Percentiles rank a stretch among this genome's conserved stretches.
phyloP scores from a whole-genome alignment of 345 rosid genomes.

The Syzygium aromaticum region DNA sequence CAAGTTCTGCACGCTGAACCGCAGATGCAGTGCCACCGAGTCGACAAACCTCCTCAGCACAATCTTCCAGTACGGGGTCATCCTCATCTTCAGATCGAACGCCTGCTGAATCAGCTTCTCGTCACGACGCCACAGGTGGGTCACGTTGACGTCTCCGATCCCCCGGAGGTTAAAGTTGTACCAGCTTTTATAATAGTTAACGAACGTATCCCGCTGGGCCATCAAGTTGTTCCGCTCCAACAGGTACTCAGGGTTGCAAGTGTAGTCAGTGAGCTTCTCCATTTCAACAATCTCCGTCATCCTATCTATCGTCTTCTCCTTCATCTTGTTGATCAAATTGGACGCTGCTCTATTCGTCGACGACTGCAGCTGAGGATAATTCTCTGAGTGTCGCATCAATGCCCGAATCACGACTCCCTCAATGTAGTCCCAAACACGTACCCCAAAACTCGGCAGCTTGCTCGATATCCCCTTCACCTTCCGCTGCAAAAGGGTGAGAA shows the following conservation, averaged over 20 bases:
- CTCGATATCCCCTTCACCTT: slow-evolving; percentile 12
- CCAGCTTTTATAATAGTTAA: not conserved
- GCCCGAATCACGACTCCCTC: slow-evolving; percentile 9
- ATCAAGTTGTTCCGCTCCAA: slow-evolving; percentile 11
- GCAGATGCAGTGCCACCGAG: slow-evolving; percentile 11
- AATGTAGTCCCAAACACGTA: slow-evolving; percentile 14
- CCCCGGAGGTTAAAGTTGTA: not conserved
- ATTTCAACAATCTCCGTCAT: slow-evolving; percentile 20
- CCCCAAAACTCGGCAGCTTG: slow-evolving; percentile 5
- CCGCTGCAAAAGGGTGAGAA: slow-evolving; percentile 5
- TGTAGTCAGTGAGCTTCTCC: slow-evolving; percentile 30
- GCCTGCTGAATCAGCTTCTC: not conserved
- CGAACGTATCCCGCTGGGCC: not conserved
- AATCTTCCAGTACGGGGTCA: slow-evolving; percentile 18
- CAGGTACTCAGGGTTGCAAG: slow-evolving; percentile 22
- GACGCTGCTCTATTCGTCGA: slow-evolving; percentile 8
- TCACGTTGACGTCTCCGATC: slow-evolving; percentile 1
- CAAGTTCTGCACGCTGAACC: not conserved
- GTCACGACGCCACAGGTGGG: not conserved
- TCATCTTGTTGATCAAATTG: slow-evolving; percentile 10
- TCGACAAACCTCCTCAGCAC: slow-evolving; percentile 21
- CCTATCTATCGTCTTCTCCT: slow-evolving; percentile 12
- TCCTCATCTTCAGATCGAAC: slow-evolving; percentile 20
- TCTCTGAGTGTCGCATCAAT: not conserved
- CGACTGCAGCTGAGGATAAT: slow-evolving; percentile 12